Evolutionary conservation across 1,139 yeast genomes (phyloP), one percentile per base, ranked within the genome.

Genomic region (Lodderomyces margitis): DNA sequence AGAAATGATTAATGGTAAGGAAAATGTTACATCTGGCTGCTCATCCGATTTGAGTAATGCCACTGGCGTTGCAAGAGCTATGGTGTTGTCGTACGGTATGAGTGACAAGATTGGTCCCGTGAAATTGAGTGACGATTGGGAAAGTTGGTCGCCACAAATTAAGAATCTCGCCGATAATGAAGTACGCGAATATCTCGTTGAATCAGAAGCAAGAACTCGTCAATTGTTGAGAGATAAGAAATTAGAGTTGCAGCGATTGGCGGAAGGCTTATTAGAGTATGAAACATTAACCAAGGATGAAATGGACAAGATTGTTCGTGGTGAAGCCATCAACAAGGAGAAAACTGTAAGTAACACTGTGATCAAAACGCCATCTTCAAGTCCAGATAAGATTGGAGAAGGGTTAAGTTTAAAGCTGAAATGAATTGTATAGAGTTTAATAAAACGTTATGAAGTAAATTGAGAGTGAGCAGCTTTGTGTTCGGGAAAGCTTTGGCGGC

Each of bases 1-100:
- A 68, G 97, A 91, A 61, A 72, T 88, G 74, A 75, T 87, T 37
- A 87, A 87, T 58, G 98, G 98, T 2, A 76, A 81, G 37, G 96
- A 88, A 44, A 87, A 91, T 58, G 96, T 94, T 14, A 92, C 98
- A 1, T 81, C 92, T 53, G 97, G 97, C 7, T 91, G 98, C 67
- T 85, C 95, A 1, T 83, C 94, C 12, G 99, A 92, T 65, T 75
- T 92, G 54, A 79, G 86, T 50, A 81, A 77, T 54, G 99, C 98
- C 16, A 94, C 98, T 0, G 76, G 79, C 46, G 92, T 89, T 42
- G 98, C 98, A 2, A 77, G 96, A 55, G 95, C 96, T 16, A 92
- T 92, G 98, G 96, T 92, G 34, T 88, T 96, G 1, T 83, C 89
- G 37, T 92, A 87, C 59, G 99, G 99, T 56, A 92, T 94, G 98